phyloP scores from a whole-genome alignment of 768 basidiomycete species.

The Leccinum uliginosum region DNA sequence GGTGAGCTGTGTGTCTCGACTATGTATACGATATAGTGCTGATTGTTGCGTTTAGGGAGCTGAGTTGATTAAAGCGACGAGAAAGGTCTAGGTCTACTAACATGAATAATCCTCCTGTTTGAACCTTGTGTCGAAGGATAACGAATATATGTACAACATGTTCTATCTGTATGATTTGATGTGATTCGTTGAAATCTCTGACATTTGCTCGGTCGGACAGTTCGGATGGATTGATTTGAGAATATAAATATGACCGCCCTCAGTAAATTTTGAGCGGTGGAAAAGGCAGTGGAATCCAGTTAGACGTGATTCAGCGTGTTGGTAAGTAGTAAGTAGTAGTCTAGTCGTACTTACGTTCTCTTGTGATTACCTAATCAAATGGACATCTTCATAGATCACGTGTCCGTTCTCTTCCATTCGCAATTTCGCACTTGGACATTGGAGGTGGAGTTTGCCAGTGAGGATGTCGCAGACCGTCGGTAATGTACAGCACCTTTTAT shows the following conservation, averaged over 20 bases:
- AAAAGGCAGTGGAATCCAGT: neutral
- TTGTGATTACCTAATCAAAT: neutral
- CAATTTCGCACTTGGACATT: neutral
- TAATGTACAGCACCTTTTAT: slow-evolving; percentile 48
- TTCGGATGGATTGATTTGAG: neutral
- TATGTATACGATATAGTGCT: neutral
- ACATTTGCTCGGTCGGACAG: neutral
- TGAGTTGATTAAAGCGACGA: slow-evolving; percentile 6
- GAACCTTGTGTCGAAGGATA: neutral
- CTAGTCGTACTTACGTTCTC: too few relatives aligned
- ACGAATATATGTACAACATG: neutral
- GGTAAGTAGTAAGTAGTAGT: too few relatives aligned
- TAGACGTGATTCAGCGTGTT: neutral
- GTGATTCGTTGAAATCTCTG: neutral
- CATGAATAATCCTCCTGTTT: neutral
- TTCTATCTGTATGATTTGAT: neutral
- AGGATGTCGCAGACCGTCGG: slow-evolving; percentile 79
- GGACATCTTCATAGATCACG: neutral
- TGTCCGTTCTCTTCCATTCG: neutral
- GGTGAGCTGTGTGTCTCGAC: neutral
- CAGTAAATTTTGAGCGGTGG: neutral
- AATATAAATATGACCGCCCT: neutral
- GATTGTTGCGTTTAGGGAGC: slow-evolving; percentile 7
- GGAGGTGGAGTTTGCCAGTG: neutral
- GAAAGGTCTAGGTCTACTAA: neutral